Evolutionary conservation across 345 rosid genomes (phyloP), one percentile per base, ranked within the genome.

Genomic region (Lagerstroemia speciosa): DNA sequence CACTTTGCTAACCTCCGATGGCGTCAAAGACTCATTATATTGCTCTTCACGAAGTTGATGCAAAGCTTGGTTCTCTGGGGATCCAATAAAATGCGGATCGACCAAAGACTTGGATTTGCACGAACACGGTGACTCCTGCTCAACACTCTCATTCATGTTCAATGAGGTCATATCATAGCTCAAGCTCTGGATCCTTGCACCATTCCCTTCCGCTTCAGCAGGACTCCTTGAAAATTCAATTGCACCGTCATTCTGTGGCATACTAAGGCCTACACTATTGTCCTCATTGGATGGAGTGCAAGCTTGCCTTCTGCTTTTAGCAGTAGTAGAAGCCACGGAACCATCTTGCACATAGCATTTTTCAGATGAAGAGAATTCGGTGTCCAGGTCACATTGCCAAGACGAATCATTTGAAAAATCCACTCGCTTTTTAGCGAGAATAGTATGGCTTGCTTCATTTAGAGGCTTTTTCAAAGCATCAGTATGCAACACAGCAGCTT

Each of bases 61-160:
- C 11, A 71, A 61, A 26, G 57, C 64, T 71, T 63, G 77, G 66
- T 64, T 74, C 66, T 73, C 52, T 71, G 81, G 80, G 17, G 76
- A 78, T 75, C 72, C 83, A 52, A 80, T 70, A 69, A 74, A 52
- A 69, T 78, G 77, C 22, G 77, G 76, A 73, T 87, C 90, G 53
- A 73, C 33, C 65, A 69, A 62, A 72, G 73, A 67, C 62, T 62
- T 68, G 53, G 77, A 52, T 76, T 74, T 76, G 72, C 46, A 20
- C 60, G 65, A 58, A 70, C 74, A 78, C 70, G 76, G 76, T 38
- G 66, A 15, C 64, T 83, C 70, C 72, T 76, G 70, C 79, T 77
- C 24, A 72, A 43, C 43, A 62, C 38, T 62, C 43, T 67, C 55
- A 65, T 71, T 78, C 67, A 81, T 71, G 69, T 78, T 85, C 74